Evolutionary conservation across 345 rosid species (phyloP).

Genomic region (Citrus cavaleriei): DNA sequence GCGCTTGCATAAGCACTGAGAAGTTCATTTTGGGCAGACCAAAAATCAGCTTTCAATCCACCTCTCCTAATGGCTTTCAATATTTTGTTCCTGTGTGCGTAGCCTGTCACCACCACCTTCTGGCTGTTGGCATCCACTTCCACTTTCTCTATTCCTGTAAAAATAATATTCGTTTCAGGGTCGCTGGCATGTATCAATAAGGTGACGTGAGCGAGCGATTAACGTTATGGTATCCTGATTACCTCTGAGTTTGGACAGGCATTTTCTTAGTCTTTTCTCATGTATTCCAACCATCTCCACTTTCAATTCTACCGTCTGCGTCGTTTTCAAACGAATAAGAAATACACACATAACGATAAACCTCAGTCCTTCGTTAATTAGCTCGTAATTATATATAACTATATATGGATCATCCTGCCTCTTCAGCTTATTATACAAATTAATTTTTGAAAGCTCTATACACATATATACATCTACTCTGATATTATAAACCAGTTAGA

Average conservation of each 20-base stretch:
- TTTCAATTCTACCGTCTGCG: conserved; percentile 40
- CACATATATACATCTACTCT: too few relatives aligned
- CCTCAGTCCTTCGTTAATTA: neutral
- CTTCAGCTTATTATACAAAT: too few relatives aligned
- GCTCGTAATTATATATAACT: neutral
- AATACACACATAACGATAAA: neutral
- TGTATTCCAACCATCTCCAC: conserved; percentile 52
- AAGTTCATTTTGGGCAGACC: conserved; percentile 40
- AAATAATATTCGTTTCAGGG: too few relatives aligned
- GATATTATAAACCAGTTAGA: too few relatives aligned
- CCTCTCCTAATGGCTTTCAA: conserved; percentile 39
- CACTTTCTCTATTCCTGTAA: conserved; percentile 47
- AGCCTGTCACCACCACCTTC: conserved; percentile 41
- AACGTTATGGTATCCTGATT: neutral
- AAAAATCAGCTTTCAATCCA: conserved; percentile 45
- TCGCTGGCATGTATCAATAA: too few relatives aligned
- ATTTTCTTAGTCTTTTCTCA: conserved; percentile 44
- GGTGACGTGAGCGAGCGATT: too few relatives aligned
- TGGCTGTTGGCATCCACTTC: conserved; percentile 41
- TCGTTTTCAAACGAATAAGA: neutral
- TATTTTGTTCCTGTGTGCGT: conserved; percentile 38
- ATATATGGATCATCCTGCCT: too few relatives aligned
- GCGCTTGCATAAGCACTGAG: conserved; percentile 37
- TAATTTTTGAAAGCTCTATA: too few relatives aligned
- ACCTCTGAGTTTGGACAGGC: conserved; percentile 41